Percentiles rank a stretch among this genome's conserved stretches.
These are phyloP conservation scores for Helichrysum umbraculigerum DNA, from an alignment of 129 eudicot species.

Conservation along the genomic window DNA sequence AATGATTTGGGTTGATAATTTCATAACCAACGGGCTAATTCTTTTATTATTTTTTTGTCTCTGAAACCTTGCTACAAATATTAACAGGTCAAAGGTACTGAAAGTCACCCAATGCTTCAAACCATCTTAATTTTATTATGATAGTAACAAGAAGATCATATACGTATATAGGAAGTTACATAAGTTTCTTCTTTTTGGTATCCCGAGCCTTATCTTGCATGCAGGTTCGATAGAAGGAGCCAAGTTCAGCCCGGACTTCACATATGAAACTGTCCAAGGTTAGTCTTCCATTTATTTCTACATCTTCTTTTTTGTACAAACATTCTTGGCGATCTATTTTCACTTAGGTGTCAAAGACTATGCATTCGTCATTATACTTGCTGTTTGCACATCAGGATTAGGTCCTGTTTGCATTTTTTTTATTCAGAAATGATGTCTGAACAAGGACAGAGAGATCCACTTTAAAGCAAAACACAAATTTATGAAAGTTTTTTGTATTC, in stretches of 20 bases:
- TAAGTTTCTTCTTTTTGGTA: neutral
- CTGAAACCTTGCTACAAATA: neutral
- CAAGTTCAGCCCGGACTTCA: neutral
- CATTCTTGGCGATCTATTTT: neutral
- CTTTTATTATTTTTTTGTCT: no score
- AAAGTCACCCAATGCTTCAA: no score
- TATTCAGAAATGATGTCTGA: neutral
- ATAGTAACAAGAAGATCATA: no score
- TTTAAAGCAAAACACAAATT: neutral
- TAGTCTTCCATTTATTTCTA: neutral
- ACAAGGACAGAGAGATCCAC: neutral
- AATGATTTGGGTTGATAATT: neutral
- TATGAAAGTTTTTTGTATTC: neutral
- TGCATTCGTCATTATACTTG: neutral
- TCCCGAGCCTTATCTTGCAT: neutral
- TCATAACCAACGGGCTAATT: neutral
- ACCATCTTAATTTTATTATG: no score
- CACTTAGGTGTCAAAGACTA: neutral
- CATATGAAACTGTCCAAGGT: neutral
- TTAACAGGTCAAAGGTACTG: no score
- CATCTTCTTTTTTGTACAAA: neutral
- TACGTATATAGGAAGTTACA: no score
- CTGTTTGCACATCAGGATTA: neutral
- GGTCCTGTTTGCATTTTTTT: neutral
- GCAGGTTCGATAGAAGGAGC: neutral